phyloP scores from a whole-genome alignment of 768 basidiomycete genomes.

The Amyloporia xantha region DNA sequence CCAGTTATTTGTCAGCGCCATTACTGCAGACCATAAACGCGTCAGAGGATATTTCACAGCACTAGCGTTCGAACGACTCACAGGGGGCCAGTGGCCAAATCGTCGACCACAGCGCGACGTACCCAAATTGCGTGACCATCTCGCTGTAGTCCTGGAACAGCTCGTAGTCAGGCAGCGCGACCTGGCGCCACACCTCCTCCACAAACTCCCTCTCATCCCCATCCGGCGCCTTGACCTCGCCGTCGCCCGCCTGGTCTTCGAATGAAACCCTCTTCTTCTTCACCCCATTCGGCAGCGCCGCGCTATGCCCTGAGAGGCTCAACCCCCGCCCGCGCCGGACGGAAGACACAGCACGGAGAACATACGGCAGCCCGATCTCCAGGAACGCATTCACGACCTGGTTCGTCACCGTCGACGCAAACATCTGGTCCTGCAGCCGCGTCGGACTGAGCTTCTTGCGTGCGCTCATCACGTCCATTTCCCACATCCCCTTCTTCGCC shows the following conservation, averaged over 20 bases:
- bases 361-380: conserved; percentile 78
- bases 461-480: conserved; percentile 42
- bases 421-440: conserved; percentile 85
- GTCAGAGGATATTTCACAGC: not conserved
- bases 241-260: conserved; percentile 59
- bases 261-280: conserved; percentile 68
- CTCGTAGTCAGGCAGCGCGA: conserved; percentile 72
- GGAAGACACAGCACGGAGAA: conserved; percentile 52
- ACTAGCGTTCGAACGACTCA: conserved; percentile 24
- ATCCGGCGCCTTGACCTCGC: conserved; percentile 43
- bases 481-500: conserved; percentile 35
- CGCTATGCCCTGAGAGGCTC: conserved; percentile 12
- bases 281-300: conserved; percentile 15
- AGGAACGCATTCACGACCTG: conserved; percentile 73
- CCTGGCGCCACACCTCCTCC: conserved; percentile 70
- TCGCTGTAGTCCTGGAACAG: conserved; percentile 88
- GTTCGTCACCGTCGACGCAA: conserved; percentile 86
- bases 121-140: conserved; percentile 95
- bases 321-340: conserved; percentile 40
- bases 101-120: conserved; percentile 86
- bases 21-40: conserved; percentile 22
- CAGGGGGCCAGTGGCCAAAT: conserved; percentile 90
- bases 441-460: conserved; percentile 56
- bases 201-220: conserved; percentile 72
- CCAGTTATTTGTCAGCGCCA: conserved; percentile 89